These are phyloP conservation scores for Microcyclosporella mali DNA, from an alignment of 2,329 filamentous ascomycete genomes.

Conservation along the genomic window DNA sequence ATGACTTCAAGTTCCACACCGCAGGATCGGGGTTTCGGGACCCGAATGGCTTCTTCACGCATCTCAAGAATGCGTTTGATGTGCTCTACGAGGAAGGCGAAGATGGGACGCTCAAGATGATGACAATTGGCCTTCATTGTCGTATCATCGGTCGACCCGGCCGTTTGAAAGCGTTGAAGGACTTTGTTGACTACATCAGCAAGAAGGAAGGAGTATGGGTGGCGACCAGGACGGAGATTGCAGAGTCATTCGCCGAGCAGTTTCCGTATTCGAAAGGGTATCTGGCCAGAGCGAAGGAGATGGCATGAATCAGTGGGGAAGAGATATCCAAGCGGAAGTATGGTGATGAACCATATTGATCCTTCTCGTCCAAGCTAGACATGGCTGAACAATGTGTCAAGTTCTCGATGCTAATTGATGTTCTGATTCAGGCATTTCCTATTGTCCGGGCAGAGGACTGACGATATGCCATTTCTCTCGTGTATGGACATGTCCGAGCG, in stretches of 20 bases:
- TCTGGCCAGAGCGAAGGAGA: constrained; percentile 12
- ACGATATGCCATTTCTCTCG: no score
- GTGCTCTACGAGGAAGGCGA: constrained; percentile 49
- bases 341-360: no score
- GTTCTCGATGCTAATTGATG: no score
- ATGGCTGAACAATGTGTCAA: no score
- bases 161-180: constrained; percentile 45
- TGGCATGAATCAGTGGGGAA: no score
- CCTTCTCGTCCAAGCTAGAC: no score
- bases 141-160: constrained; percentile 50
- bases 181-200: constrained; percentile 50
- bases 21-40: constrained; percentile 42
- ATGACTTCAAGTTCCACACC: constrained; percentile 46
- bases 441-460: no score
- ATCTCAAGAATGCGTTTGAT: constrained; percentile 51
- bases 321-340: no score
- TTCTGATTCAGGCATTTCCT: no score
- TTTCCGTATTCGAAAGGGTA: constrained; percentile 41
- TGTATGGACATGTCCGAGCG: no score
- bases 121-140: constrained; percentile 52
- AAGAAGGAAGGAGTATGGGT: constrained; percentile 51
- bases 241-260: constrained; percentile 43
- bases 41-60: constrained; percentile 40
- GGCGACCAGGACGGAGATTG: constrained; percentile 49
- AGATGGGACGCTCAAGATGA: constrained; percentile 50